Percentiles rank a stretch among this genome's conserved stretches.
These are phyloP conservation scores for Mollisia scopiformis DNA, from an alignment of 2,329 filamentous ascomycete species.

Conservation along the genomic window DNA sequence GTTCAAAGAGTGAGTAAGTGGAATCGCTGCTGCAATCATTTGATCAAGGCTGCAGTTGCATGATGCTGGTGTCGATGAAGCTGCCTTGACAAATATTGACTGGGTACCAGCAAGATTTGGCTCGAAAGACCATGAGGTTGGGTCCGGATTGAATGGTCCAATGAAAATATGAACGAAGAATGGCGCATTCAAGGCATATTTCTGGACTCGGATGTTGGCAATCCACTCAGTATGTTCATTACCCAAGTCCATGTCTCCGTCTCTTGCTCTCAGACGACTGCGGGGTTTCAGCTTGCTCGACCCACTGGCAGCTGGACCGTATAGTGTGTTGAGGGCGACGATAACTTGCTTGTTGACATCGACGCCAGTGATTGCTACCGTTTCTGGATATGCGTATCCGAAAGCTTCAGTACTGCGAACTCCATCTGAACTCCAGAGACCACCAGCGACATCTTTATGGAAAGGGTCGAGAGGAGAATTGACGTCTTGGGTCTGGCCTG, in stretches of 20 bases:
- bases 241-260: constrained; percentile 1
- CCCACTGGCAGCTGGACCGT: constrained; percentile 26
- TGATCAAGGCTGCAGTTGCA: constrained; percentile 28
- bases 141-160: constrained; percentile 42
- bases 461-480: constrained; percentile 41
- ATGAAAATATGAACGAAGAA: constrained; percentile 73
- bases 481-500: constrained; percentile 23
- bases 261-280: neutral
- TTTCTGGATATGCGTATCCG: constrained; percentile 34
- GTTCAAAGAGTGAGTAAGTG: constrained; percentile 46
- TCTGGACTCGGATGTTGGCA: constrained; percentile 65
- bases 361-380: constrained; percentile 53
- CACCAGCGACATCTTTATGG: constrained; percentile 51
- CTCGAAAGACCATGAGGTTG: constrained; percentile 31
- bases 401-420: constrained; percentile 24
- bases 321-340: constrained; percentile 60
- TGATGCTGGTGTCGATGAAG: neutral
- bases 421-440: constrained; percentile 43
- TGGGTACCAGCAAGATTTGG: constrained; percentile 35
- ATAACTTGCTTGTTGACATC: constrained; percentile 64
- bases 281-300: neutral
- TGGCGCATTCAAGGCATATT: constrained; percentile 61
- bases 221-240: constrained; percentile 65
- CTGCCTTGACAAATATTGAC: constrained; percentile 40
- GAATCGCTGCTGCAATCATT: constrained; percentile 44